Conservation (phyloP, 352 stramenopile genomes). For the Phytophthora sojae region DNA sequence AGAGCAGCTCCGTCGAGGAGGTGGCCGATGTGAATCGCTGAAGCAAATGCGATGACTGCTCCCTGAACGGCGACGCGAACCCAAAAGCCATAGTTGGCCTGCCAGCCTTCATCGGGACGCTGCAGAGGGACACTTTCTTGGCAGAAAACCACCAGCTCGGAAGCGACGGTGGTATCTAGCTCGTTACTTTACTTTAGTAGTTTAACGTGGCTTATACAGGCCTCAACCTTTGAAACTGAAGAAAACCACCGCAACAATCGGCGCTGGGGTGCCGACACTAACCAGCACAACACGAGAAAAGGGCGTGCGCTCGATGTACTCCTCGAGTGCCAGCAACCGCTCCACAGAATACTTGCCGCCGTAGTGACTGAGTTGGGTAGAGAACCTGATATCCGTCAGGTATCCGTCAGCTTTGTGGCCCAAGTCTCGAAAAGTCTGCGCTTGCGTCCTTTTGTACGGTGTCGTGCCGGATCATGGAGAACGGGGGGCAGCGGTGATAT, state of each 20-base stretch:
- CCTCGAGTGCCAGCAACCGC: background rate
- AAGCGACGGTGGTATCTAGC: background rate
- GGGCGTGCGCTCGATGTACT: background rate
- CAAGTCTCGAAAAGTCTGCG: background rate
- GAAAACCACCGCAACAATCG: background rate
- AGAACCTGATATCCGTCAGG: no score
- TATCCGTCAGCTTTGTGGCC: background rate
- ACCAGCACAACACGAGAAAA: background rate
- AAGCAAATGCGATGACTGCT: background rate
- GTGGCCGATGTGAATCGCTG: background rate
- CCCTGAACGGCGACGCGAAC: background rate
- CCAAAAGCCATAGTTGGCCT: background rate
- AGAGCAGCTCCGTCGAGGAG: background rate
- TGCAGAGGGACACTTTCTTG: background rate
- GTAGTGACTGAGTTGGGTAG: background rate
- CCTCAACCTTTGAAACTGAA: background rate
- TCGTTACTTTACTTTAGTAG: background rate
- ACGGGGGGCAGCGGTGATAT: background rate
- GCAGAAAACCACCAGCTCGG: background rate
- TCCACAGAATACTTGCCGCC: constrained; percentile 3
- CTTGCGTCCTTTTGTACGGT: background rate
- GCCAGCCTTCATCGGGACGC: background rate
- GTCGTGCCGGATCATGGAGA: background rate
- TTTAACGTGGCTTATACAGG: background rate
- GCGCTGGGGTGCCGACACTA: background rate